These are phyloP conservation scores for Helichrysum umbraculigerum DNA, from an alignment of 129 eudicot genomes.

Conservation along the genomic window DNA sequence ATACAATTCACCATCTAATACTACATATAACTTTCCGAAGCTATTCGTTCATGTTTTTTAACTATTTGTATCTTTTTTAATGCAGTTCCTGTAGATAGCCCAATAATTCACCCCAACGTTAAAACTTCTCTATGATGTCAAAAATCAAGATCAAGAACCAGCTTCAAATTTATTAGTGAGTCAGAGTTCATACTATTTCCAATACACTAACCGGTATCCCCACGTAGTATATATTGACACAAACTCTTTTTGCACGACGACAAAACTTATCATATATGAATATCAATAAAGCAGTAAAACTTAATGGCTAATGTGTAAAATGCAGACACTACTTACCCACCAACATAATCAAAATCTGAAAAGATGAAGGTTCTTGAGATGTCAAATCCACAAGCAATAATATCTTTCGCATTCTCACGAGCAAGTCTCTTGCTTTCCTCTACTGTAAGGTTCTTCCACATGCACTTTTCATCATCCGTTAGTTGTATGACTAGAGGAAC, in stretches of 20 bases:
- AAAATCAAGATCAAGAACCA: neutral
- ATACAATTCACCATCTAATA: neutral
- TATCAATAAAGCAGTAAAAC: too few species aligned
- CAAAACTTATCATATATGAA: neutral
- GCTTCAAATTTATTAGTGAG: neutral
- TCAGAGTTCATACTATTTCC: neutral
- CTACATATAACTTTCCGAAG: neutral
- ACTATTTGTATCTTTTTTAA: neutral
- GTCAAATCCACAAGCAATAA: conserved; percentile 96
- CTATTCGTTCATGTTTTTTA: neutral
- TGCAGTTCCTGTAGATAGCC: neutral
- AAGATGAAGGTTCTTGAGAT: conserved; percentile 88
- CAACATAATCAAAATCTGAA: conserved; percentile 84
- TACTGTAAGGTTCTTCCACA: conserved; percentile 88
- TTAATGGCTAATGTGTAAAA: neutral
- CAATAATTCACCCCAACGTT: neutral
- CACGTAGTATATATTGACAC: neutral
- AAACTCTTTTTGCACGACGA: neutral
- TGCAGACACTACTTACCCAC: conserved; percentile 62
- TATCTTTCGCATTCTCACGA: conserved; percentile 95
- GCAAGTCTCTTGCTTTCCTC: conserved; percentile 95
- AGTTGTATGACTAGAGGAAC: conserved; percentile 91
- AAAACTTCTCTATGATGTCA: neutral
- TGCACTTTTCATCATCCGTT: conserved; percentile 97
- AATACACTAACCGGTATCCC: neutral